A percentile compares a stretch with the other conserved stretches of the same genome.
These are phyloP conservation scores for Aureobasidium zeae DNA, from an alignment of 2,329 filamentous ascomycete species.

Conservation along the genomic window DNA sequence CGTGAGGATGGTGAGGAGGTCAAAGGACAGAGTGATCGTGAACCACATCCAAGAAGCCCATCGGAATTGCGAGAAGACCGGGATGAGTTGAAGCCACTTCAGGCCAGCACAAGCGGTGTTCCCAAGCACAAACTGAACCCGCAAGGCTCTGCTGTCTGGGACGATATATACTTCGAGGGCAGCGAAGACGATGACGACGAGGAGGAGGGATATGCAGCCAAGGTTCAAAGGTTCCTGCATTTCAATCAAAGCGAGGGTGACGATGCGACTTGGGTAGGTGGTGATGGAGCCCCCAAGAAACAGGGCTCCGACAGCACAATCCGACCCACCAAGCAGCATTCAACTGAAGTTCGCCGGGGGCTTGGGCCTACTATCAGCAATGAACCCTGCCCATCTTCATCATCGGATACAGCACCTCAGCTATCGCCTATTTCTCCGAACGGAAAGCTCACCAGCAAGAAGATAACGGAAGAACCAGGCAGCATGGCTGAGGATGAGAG, in stretches of 20 bases:
- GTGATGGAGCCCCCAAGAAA: not conserved
- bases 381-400: constrained; percentile 19
- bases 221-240: constrained; percentile 1
- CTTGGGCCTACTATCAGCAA: constrained; percentile 1
- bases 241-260: not conserved
- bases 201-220: constrained; percentile 31
- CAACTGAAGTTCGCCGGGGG: constrained; percentile 17
- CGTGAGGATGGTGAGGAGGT: constrained; percentile 55
- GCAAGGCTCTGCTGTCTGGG: constrained; percentile 39
- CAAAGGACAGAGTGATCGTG: constrained; percentile 34
- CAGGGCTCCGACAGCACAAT: not conserved
- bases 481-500: constrained; percentile 22
- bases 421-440: constrained; percentile 20
- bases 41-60: constrained; percentile 34
- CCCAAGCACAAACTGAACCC: constrained; percentile 23
- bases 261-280: constrained; percentile 5
- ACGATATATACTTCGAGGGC: constrained; percentile 41
- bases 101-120: constrained; percentile 22
- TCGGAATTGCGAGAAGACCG: constrained; percentile 42
- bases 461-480: constrained; percentile 10
- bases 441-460: constrained; percentile 5
- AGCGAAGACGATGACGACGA: constrained; percentile 39
- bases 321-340: constrained; percentile 20
- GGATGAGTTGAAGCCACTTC: constrained; percentile 32
- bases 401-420: constrained; percentile 16